Base-by-base conservation (phyloP, 805 yeast genomes). In the Limtongia smithiae region DNA sequence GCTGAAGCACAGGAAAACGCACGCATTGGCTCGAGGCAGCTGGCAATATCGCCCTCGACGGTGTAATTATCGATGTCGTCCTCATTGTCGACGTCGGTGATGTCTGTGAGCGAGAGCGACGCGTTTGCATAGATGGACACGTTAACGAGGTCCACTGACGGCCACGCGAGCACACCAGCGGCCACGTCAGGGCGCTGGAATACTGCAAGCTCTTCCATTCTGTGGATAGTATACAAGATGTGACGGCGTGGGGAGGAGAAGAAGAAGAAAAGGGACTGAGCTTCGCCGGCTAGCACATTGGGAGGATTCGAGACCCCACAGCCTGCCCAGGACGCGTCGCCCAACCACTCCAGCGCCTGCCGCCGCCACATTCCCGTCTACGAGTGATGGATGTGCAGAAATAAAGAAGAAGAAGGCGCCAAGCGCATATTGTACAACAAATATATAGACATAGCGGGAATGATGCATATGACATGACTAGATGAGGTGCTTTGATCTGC, bases 401-500 rank as follows among this genome's bases (percentile, higher is more conserved):
- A 37, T 20, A 20, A 6, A 37, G 11, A 37, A 15, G 4, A 6
- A 4, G 21, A 21, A 4, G 12, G 14, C 9, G 41, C 8, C 8
- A 15, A 37, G 4, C 8, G 5, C 8, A 21, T 14, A 37, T 37
- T 30, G 8, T n/a, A 17, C n/a, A 30, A 6, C n/a, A 30, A 31
- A 15, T 7, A 9, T 5, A 15, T n/a, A 30, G 20, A 14, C 30
- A 31, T 20, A 18, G 22, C 21, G 20, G 12, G 18, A 18, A 39
- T 15, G 14, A 11, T 43, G 34, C 25, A n/a, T n/a, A n/a, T n/a
- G n/a, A n/a, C n/a, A 21, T 39, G 15, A n/a, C 50, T 35, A 54
- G 20, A 70, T 67, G 48, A 70, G 70, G 50, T 70, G 73, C 68
- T 70, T 70, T 40, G 72, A 53, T 33, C 56, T 43, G 11, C 3